Base-by-base conservation (phyloP, 495 filamentous ascomycete genomes). In the Lophium mytilinum region DNA sequence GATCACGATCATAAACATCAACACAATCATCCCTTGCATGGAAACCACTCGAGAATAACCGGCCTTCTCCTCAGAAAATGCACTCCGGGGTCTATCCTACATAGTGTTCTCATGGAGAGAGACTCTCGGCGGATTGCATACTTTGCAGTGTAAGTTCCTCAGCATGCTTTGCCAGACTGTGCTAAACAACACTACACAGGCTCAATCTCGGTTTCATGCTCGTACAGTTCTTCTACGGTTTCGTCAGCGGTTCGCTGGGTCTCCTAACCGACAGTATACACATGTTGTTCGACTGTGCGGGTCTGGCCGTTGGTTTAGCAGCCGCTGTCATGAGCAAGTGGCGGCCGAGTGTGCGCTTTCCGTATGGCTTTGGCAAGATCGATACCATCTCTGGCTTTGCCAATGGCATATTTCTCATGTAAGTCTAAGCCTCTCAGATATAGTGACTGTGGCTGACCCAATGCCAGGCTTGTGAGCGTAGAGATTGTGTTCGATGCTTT, bases 271-370 rank as follows among this genome's bases (percentile, higher is more conserved):
- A 99, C 71, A 96, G 89, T 66, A 94, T 99, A 58, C 93, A 99
- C 71, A 99, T 99, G 93, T 94, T 99, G 68, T 99, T 99, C 61
- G 93, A 99, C 70, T 99, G 93, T 61, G 79, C 96, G 12, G 93
- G 93, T 17, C 78, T 99, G 18, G 84, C 87, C 1, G 88, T 97
- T 14, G 93, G 93, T 12, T 79, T 99, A 9, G 89, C 89, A 63
- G 93, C 93, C n/a, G 86, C 94, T 10, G 89, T 99, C 11, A 92
- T 94, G 78, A 94, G 89, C 67, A 97, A 97, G 71, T 96, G 92
- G 92, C 90, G 90, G 0, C 86, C 90, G 1, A 95, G 83, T 66
- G 75, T 83, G 59, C 72, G 85, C 17, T 97, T 96, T 61, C 93
- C 93, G 0, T 97, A 96, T 67, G 93, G 93, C 1, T 93, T 94